Evolutionary conservation across 2,329 filamentous ascomycete genomes (phyloP).

Genomic region (Talaromyces sp.): DNA sequence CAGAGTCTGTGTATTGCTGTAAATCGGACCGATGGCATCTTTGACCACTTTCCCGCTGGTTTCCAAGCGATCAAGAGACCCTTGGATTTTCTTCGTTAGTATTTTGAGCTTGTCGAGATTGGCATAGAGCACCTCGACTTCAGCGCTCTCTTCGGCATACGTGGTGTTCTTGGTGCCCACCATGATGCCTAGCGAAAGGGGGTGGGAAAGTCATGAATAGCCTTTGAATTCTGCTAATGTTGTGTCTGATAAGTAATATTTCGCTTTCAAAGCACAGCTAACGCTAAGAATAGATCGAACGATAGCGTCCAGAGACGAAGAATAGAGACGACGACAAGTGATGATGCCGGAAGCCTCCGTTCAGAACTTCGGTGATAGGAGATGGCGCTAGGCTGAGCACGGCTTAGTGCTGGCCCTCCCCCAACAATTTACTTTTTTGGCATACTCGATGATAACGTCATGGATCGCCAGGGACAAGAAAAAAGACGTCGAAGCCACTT

Average conservation of each 20-base stretch:
- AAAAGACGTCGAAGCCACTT: background rate
- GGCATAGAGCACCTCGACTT: slow-evolving; percentile 61
- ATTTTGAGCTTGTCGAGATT: slow-evolving; percentile 86
- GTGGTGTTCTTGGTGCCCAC: slow-evolving; percentile 52
- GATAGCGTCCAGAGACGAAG: too few relatives aligned
- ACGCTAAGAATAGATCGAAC: background rate
- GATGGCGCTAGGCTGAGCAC: background rate
- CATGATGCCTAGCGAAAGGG: slow-evolving; percentile 34
- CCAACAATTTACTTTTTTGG: background rate
- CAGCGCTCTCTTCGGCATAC: slow-evolving; percentile 61
- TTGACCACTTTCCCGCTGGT: slow-evolving; percentile 84
- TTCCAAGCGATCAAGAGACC: slow-evolving; percentile 76
- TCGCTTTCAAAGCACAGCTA: background rate
- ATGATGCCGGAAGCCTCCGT: background rate
- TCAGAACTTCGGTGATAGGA: too few relatives aligned
- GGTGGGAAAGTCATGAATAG: background rate
- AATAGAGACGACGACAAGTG: background rate
- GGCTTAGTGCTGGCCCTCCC: background rate
- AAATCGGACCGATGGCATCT: slow-evolving; percentile 87
- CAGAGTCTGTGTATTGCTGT: slow-evolving; percentile 82
- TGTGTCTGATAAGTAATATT: background rate
- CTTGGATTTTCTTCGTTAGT: slow-evolving; percentile 92
- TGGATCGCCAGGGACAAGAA: slow-evolving; percentile 12
- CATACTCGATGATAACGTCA: slow-evolving; percentile 12
- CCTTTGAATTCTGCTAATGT: background rate